A percentile compares a stretch with the other conserved stretches of the same genome.
phyloP scores from a whole-genome alignment of 352 stramenopile species.

The Saprolegnia parasitica region DNA sequence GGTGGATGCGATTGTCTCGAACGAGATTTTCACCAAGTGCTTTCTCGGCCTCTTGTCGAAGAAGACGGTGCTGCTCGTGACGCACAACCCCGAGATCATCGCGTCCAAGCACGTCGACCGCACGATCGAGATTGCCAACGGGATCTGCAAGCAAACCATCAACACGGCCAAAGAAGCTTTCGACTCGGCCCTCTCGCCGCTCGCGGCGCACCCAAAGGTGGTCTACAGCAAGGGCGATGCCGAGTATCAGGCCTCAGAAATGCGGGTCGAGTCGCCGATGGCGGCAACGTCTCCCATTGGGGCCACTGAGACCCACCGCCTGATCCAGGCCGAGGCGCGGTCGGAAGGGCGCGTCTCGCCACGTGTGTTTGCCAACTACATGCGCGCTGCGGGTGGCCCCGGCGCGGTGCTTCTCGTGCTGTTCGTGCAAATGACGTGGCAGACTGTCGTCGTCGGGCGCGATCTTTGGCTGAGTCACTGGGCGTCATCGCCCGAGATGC shows the following conservation, averaged over 20 bases:
- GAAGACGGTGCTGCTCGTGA: slow-evolving; percentile 79
- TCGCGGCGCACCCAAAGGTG: not conserved
- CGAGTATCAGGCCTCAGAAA: no score
- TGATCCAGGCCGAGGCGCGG: no score
- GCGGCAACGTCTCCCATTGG: no score
- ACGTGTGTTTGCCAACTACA: slow-evolving; percentile 45
- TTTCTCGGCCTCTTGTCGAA: slow-evolving; percentile 48
- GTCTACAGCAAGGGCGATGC: not conserved
- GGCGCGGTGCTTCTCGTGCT: not conserved
- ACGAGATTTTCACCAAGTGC: slow-evolving; percentile 82
- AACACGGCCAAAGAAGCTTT: slow-evolving; percentile 16
- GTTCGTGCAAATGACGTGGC: not conserved
- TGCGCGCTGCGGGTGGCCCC: slow-evolving; percentile 32
- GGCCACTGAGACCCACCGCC: no score
- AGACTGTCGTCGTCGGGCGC: not conserved
- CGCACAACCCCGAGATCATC: slow-evolving; percentile 47
- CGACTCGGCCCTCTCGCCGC: not conserved
- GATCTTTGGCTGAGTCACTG: slow-evolving; percentile 23
- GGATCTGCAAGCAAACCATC: slow-evolving; percentile 31
- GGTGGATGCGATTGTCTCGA: slow-evolving; percentile 88
- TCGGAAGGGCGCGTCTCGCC: slow-evolving; percentile 36
- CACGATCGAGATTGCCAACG: slow-evolving; percentile 41
- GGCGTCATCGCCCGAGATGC: not conserved
- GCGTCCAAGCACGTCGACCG: slow-evolving; percentile 41
- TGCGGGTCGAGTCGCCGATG: no score